These are phyloP conservation scores for Paraphoma chrysanthemicola DNA, from an alignment of 2,329 filamentous ascomycete species.

Conservation along the genomic window DNA sequence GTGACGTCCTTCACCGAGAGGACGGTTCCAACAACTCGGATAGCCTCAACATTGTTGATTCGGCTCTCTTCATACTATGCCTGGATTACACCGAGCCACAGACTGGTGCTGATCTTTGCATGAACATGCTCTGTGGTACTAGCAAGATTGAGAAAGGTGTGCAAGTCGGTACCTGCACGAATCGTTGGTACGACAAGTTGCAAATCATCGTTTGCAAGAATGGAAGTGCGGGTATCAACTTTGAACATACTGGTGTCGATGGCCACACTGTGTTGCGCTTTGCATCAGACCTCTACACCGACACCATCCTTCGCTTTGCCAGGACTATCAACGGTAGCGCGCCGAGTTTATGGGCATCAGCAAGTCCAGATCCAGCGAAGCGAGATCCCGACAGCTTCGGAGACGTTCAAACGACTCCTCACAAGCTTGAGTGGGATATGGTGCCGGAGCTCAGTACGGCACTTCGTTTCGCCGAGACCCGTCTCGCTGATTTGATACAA, in stretches of 20 bases:
- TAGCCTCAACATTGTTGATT: conserved; percentile 93
- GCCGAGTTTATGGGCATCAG: conserved; percentile 88
- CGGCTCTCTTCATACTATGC: conserved; percentile 89
- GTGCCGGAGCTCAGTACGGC: conserved; percentile 88
- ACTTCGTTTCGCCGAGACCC: conserved; percentile 91
- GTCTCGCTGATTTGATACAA: conserved; percentile 90
- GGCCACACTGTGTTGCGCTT: conserved; percentile 96
- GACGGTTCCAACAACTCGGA: conserved; percentile 93
- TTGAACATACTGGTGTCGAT: conserved; percentile 97
- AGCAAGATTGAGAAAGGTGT: conserved; percentile 91
- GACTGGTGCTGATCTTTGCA: conserved; percentile 84
- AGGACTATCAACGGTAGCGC: conserved; percentile 94
- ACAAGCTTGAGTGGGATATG: conserved; percentile 99
- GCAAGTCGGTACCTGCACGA: conserved; percentile 96
- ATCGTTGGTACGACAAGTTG: conserved; percentile 98
- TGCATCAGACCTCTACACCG: conserved; percentile 94
- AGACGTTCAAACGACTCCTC: conserved; percentile 89
- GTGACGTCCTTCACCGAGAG: conserved; percentile 86
- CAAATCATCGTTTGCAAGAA: conserved; percentile 99
- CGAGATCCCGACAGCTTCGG: conserved; percentile 90
- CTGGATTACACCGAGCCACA: conserved; percentile 89
- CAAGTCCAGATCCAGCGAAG: conserved; percentile 90
- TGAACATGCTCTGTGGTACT: conserved; percentile 97
- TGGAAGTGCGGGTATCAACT: conserved; percentile 97
- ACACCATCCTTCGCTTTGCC: conserved; percentile 95